Evolutionary conservation across 306 rosid species (phyloP), one percentile per base, ranked within the genome.

Genomic region (Albizia julibrissin): DNA sequence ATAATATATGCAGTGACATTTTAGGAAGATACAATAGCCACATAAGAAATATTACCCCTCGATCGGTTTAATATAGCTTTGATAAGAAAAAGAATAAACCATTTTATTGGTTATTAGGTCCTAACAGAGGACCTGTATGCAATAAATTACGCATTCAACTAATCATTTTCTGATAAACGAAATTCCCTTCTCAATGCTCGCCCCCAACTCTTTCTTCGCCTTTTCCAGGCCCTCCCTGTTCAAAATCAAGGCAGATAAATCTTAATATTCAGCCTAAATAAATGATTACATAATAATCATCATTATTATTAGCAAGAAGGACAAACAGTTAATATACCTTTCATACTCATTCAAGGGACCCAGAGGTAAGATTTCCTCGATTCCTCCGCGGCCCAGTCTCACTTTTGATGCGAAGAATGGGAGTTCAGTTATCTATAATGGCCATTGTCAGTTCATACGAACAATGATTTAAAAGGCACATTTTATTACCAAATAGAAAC

Each of bases 351-450:
- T 91, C 72, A 94, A 76, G 78, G 98, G 98, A 52, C 96, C 97
- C 22, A 94, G 96, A 69, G 94, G 88, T 31, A 85, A 86, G 66
- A 94, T 76, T 85, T 92, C 98, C 88, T 92, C 97, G 0, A 84
- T 90, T 27, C 98, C 98, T 9, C 75, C 59, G 29, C 96, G 97
- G 79, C 94, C 94, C 58, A 94, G 91, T 77, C 90, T 90, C 50
- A 92, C 92, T 84, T 89, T 94, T 73, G 98, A 87, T 74, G 98
- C 97, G 74, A 94, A 92, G 94, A 88, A 94, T 18, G 97, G 97
- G 72, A 94, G 92, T 80, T 94, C 98, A 47, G 97, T 92, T 83
- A 94, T 95, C 97, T 94, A 27, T 58, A 4, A 75, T 3, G 21
- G 24, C 76, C 31, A 54, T 62, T 43, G 64, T 85, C 79, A 76